Evolutionary conservation across 805 yeast genomes (phyloP), one percentile per base, ranked within the genome.

Genomic region (Pichia gijzeniarum): DNA sequence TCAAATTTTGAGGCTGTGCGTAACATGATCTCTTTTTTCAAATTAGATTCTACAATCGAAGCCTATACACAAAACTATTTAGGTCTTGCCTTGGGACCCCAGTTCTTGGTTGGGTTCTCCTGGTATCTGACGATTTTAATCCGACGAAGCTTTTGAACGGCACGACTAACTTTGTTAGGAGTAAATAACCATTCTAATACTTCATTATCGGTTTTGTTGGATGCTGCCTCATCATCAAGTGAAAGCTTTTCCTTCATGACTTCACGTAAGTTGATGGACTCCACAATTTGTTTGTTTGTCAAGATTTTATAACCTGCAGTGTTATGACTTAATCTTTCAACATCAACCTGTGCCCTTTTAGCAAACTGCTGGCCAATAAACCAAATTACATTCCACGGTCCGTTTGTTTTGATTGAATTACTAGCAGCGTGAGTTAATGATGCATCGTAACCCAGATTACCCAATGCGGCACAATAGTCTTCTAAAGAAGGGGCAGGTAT

Each of bases 11-110:
- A 25, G 28, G 28, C 28, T 25, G 28, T 25, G 28, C 28, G 28
- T 31, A 31, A 14, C 13, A 31, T 31, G n/a, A 31, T 31, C 13
- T 31, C 7, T n/a, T 12, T 31, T 31, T 5, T 6, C 6, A 31
- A 28, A 28, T 28, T 28, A n/a, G n/a, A 10, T 25, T 25, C 28
- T 25, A 25, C 28, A 25, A n/a, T n/a, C n/a, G n/a, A n/a, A n/a
- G n/a, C 16, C 31, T 22, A 36, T 12, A 22, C 13, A 16, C 12
- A 12, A 22, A 17, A 16, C 27, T 50, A 59, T 37, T 64, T 64
- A 18, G 95, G 95, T 58, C 84, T 80, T 3, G 96, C 79, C 35
- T 54, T 55, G 14, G 60, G 99, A 1, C 99, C 99, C 99, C 99
- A 93, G 61, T 86, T 82, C 61, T 85, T 86, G 1, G 88, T 76